These are phyloP conservation scores for Mycena belliarum DNA, from an alignment of 768 basidiomycete genomes.

Conservation along the genomic window DNA sequence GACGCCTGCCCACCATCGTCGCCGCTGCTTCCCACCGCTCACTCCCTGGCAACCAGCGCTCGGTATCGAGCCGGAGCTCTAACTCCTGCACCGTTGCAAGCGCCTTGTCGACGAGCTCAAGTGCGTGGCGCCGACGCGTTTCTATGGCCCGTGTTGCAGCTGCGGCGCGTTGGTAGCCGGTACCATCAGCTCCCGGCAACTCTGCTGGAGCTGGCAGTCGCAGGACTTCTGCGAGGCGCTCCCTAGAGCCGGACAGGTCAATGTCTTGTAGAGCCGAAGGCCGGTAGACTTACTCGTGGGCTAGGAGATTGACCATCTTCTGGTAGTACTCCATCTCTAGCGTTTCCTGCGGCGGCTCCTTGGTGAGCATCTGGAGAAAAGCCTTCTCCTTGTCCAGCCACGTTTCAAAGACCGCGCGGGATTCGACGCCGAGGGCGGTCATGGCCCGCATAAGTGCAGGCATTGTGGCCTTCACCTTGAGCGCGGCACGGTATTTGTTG, in stretches of 20 bases:
- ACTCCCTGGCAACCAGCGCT: conserved; percentile 6
- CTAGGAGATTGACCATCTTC: neutral
- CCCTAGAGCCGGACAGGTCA: neutral
- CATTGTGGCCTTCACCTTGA: too few relatives aligned
- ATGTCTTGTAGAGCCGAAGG: neutral
- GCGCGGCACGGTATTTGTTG: too few relatives aligned
- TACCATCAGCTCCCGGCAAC: neutral
- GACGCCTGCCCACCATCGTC: neutral
- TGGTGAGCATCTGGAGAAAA: neutral
- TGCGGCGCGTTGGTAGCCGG: too few relatives aligned
- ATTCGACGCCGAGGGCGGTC: too few relatives aligned
- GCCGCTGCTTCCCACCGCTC: conserved; percentile 1
- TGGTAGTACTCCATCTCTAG: conserved; percentile 1
- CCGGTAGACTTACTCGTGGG: too few relatives aligned
- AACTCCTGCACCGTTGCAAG: neutral
- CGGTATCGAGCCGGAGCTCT: neutral
- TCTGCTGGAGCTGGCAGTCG: neutral
- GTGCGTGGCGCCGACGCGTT: neutral
- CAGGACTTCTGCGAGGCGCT: neutral
- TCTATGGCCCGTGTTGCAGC: too few relatives aligned
- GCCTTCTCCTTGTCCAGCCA: neutral
- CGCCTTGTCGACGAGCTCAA: neutral
- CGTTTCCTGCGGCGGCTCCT: neutral
- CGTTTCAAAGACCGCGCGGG: neutral
- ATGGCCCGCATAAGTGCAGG: too few relatives aligned